These are phyloP conservation scores for Termitomyces sp. DNA, from an alignment of 768 basidiomycete genomes.

Conservation along the genomic window DNA sequence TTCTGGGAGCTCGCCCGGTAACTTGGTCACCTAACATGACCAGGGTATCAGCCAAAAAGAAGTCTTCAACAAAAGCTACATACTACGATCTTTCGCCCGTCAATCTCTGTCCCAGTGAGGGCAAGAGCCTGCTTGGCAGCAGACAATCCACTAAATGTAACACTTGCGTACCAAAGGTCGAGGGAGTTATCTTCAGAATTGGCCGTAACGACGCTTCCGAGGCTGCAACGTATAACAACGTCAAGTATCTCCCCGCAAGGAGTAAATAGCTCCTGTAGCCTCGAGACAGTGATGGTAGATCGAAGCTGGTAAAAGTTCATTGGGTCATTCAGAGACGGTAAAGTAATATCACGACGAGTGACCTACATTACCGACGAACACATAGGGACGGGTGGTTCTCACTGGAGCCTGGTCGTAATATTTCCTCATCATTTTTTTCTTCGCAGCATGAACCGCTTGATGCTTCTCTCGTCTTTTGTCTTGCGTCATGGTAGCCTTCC, in stretches of 20 bases:
- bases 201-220: slow-evolving; percentile 29
- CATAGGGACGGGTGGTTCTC: slow-evolving; percentile 19
- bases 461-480: slow-evolving; percentile 10
- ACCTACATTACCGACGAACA: slow-evolving; percentile 64
- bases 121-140: slow-evolving; percentile 37
- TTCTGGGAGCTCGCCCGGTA: slow-evolving; percentile 35
- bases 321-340: background rate
- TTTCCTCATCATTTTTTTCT: slow-evolving; percentile 14
- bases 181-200: slow-evolving; percentile 13
- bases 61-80: slow-evolving; percentile 12
- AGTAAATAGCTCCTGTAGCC: slow-evolving; percentile 28
- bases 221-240: slow-evolving; percentile 37
- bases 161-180: slow-evolving; percentile 43
- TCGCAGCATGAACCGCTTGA: slow-evolving; percentile 21
- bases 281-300: slow-evolving; percentile 26
- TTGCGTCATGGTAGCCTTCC: slow-evolving; percentile 2
- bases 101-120: slow-evolving; percentile 29
- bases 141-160: slow-evolving; percentile 34
- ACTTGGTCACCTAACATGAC: slow-evolving; percentile 25
- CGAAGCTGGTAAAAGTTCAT: slow-evolving; percentile 17
- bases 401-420: background rate
- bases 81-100: slow-evolving; percentile 36
- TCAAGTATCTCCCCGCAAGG: slow-evolving; percentile 28
- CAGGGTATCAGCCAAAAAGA: background rate
- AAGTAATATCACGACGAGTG: background rate